Base-by-base conservation (phyloP, 345 rosid genomes). In the Salix udensis region DNA sequence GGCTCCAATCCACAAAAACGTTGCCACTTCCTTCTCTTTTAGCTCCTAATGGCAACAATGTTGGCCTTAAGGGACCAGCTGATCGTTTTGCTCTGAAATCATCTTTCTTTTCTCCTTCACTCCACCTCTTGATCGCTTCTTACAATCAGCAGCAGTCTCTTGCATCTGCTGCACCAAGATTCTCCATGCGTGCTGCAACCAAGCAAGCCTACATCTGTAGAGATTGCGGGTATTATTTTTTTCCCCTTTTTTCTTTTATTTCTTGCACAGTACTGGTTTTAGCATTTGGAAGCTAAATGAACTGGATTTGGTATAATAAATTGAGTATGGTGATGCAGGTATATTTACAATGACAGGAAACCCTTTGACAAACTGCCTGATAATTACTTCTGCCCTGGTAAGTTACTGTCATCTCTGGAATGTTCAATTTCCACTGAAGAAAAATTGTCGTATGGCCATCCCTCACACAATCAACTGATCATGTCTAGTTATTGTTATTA, bases 171-270 rank as follows among this genome's bases (percentile, higher is more conserved):
- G 64, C 91, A 64, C 87, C 93, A 16, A 90, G 77, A 70, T 78
- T 88, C 84, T 85, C 90, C 88, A 91, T 91, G 96, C 97, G 97
- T 73, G 87, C 84, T 48, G 88, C 94, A 76, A 86, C 97, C 80
- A 91, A 91, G 80, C 91, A 93, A 85, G 86, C 97, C 52, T 93
- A 91, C 76, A 93, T 95, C 37, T 95, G 97, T 81, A 93, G 97
- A 21, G 97, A 95, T 74, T 95, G 99, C 87, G 99, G 99, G 97
- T 95, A 74, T 12, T 26, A 71, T 71, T 30, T 2, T 4, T 55
- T 2, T 39, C 9, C 34, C 30, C 2, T 24, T 61, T 42, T 6
- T 12, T 44, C 42, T 39, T 65, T 39, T 67, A 3, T 34, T 40
- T 13, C 8, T 37, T 62, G 62, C 40, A 14, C 26, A 12, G 4